Conservation (phyloP, 495 filamentous ascomycete species). For the Lasiosphaeris hirsuta region DNA sequence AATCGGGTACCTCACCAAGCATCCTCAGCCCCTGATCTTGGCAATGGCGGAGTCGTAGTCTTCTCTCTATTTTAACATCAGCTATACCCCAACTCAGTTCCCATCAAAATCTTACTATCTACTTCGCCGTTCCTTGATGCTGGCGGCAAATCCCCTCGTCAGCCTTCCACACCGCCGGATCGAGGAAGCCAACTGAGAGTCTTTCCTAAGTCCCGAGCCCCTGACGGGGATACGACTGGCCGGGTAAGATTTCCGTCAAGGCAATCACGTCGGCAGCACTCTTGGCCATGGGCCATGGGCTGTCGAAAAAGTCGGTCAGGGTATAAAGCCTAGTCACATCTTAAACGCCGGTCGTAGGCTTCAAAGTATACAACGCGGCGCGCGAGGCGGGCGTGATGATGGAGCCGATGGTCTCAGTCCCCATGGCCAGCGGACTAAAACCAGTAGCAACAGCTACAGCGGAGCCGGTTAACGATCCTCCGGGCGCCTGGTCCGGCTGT, state of each 20-base stretch:
- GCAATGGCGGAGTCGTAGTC: conserved; percentile 10
- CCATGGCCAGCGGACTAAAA: conserved; percentile 42
- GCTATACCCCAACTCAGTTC: not conserved
- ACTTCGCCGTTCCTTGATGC: conserved; percentile 17
- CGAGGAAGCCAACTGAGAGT: conserved; percentile 25
- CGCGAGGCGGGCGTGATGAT: conserved; percentile 39
- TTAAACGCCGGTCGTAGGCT: conserved; percentile 13
- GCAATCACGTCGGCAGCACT: conserved; percentile 22
- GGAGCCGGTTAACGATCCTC: conserved; percentile 49
- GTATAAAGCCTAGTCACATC: conserved; percentile 13
- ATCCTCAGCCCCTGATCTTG: not conserved
- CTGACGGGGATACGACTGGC: not conserved
- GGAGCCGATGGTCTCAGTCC: conserved; percentile 48
- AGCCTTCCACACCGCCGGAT: conserved; percentile 26
- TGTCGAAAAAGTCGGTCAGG: conserved; percentile 27
- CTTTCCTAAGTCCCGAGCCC: conserved; percentile 14
- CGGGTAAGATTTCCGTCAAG: conserved; percentile 23
- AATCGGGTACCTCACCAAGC: conserved; percentile 11
- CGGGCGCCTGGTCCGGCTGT: conserved; percentile 30
- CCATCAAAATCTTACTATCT: conserved; percentile 22
- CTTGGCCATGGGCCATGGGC: conserved; percentile 36
- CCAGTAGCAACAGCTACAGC: conserved; percentile 45
- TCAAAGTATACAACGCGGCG: conserved; percentile 40
- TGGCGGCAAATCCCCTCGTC: conserved; percentile 9
- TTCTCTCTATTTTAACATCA: not conserved